Conservation (phyloP, 192 early-diverging fungal species). For the Backusella tarrabulga region DNA sequence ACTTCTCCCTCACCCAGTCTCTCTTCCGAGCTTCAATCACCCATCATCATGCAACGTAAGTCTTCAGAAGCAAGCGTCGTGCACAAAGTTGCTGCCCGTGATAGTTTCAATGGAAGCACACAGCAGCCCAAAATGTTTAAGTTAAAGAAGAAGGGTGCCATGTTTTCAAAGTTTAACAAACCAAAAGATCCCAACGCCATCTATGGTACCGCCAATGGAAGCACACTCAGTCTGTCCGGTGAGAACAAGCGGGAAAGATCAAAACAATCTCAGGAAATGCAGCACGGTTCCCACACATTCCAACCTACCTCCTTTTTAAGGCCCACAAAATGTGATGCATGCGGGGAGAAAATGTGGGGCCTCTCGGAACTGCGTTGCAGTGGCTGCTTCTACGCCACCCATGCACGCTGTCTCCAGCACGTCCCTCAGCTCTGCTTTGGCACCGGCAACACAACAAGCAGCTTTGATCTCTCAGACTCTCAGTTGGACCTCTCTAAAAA, state of each 20-base stretch:
- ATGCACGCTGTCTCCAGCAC: constrained; percentile 42
- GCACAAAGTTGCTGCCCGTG: constrained; percentile 26
- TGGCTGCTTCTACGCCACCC: constrained; percentile 49
- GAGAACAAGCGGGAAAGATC: neutral
- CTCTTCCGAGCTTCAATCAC: constrained; percentile 19
- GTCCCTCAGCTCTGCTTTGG: constrained; percentile 34
- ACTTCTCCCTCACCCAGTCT: constrained; percentile 19
- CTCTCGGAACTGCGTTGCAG: constrained; percentile 45
- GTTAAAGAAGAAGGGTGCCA: constrained; percentile 48
- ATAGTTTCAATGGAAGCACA: constrained; percentile 37
- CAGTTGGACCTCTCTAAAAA: neutral
- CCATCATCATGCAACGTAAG: constrained; percentile 17
- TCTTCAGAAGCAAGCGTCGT: constrained; percentile 21
- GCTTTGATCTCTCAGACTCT: neutral
- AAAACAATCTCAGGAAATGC: constrained; percentile 4
- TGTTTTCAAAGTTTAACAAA: constrained; percentile 33
- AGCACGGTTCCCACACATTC: constrained; percentile 40
- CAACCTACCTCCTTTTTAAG: constrained; percentile 40
- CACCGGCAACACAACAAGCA: constrained; percentile 11
- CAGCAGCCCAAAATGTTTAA: constrained; percentile 53
- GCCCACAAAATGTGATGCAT: constrained; percentile 49
- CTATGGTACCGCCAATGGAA: neutral
- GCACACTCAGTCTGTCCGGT: neutral
- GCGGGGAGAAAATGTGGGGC: constrained; percentile 60
- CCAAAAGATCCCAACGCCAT: neutral